These are phyloP conservation scores for Phytophthora crassamura DNA, from an alignment of 352 stramenopile genomes.

Conservation along the genomic window DNA sequence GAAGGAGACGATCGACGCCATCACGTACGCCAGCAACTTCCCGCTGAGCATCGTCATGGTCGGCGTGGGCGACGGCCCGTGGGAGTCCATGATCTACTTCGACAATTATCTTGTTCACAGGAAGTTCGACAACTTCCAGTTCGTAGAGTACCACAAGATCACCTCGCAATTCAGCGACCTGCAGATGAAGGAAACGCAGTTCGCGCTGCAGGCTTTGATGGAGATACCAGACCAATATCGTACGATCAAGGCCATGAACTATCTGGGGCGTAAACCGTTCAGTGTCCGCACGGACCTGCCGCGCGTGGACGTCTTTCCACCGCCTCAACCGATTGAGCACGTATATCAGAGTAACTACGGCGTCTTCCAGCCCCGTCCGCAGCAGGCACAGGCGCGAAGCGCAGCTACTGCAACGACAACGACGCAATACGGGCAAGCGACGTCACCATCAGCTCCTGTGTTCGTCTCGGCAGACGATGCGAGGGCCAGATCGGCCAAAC, in stretches of 20 bases:
- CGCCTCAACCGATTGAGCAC: constrained; percentile 43
- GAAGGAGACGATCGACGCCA: constrained; percentile 89
- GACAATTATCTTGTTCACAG: constrained; percentile 80
- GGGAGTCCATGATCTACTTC: constrained; percentile 85
- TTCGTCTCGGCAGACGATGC: constrained; percentile 25
- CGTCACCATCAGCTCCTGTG: constrained; percentile 35
- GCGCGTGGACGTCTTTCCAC: constrained; percentile 69
- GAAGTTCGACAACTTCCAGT: constrained; percentile 91
- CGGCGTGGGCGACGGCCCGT: constrained; percentile 81
- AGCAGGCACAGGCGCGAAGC: constrained; percentile 19
- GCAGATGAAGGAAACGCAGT: constrained; percentile 68
- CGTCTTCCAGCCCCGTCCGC: constrained; percentile 35
- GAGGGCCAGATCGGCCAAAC: constrained; percentile 1
- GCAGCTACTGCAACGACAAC: constrained; percentile 19
- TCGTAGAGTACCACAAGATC: constrained; percentile 87
- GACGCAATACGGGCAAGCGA: constrained; percentile 28
- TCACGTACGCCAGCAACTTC: constrained; percentile 82
- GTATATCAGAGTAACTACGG: constrained; percentile 35
- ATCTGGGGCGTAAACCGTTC: constrained; percentile 56
- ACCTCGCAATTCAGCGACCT: constrained; percentile 48
- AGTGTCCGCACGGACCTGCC: constrained; percentile 62
- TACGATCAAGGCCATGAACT: constrained; percentile 77
- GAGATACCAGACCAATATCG: constrained; percentile 86
- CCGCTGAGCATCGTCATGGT: constrained; percentile 85
- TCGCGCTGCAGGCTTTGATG: constrained; percentile 86